Conservation (phyloP, 2,329 filamentous ascomycete species). For the Fusarium sp. region DNA sequence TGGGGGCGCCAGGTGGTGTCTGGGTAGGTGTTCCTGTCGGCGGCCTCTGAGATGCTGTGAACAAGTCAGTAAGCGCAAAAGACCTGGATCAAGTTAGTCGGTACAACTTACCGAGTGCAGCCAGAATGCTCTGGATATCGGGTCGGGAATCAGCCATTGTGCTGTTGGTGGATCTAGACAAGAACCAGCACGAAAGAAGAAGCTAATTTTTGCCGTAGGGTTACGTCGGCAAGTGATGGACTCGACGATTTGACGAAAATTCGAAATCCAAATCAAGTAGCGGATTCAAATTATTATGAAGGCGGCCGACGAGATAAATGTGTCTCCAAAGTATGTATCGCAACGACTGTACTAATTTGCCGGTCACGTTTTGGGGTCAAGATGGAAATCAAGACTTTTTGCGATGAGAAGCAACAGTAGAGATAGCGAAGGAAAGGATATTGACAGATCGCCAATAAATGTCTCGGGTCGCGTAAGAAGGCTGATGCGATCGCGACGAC, state of each 20-base stretch:
- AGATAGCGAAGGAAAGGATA: slow-evolving; percentile 4
- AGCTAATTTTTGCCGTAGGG: slow-evolving; percentile 22
- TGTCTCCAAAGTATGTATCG: slow-evolving; percentile 11
- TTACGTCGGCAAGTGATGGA: slow-evolving; percentile 2
- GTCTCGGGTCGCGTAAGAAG: slow-evolving; percentile 26
- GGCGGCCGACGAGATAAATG: slow-evolving; percentile 10
- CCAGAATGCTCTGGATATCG: slow-evolving; percentile 57
- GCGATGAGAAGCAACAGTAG: slow-evolving; percentile 27
- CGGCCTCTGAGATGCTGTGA: slow-evolving; percentile 58
- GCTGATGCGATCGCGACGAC: slow-evolving; percentile 22
- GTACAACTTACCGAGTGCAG: slow-evolving; percentile 57
- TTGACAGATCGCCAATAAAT: slow-evolving; percentile 35
- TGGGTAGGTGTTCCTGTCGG: slow-evolving; percentile 57
- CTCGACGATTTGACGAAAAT: background rate
- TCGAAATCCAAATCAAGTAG: background rate
- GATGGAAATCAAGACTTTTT: slow-evolving; percentile 26
- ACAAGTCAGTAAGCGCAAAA: slow-evolving; percentile 36
- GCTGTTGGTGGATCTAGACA: slow-evolving; percentile 20
- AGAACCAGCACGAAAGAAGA: slow-evolving; percentile 17
- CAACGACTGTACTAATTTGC: slow-evolving; percentile 17
- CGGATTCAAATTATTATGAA: background rate
- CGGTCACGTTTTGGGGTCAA: slow-evolving; percentile 38
- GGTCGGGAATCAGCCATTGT: slow-evolving; percentile 45
- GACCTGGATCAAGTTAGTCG: slow-evolving; percentile 9
- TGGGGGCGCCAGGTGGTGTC: slow-evolving; percentile 53